Evolutionary conservation across 164 flowering plant species (phyloP).

Genomic region (Nymphaea colorata): DNA sequence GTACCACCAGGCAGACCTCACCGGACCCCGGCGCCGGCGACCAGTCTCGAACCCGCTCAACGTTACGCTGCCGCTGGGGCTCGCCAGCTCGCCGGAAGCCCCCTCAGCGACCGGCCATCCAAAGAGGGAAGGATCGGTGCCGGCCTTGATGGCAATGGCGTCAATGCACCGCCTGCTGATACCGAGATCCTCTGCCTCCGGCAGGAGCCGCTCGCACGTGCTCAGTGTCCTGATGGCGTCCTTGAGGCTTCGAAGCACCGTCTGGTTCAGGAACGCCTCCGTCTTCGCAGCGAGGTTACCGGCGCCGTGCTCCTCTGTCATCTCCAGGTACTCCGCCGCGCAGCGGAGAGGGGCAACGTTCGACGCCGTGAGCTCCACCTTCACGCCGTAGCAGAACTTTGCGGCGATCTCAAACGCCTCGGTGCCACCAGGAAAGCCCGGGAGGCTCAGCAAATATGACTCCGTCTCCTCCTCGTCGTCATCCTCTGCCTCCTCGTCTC

Average conservation of each 20-base stretch:
- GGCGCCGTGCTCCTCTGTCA: slow-evolving; percentile 69
- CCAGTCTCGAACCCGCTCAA: slow-evolving; percentile 39
- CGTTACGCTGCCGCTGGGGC: slow-evolving; percentile 9
- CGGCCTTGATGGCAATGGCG: slow-evolving; percentile 35
- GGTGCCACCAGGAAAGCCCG: slow-evolving; percentile 72
- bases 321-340: slow-evolving; percentile 62
- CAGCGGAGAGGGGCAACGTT: slow-evolving; percentile 70
- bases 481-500: slow-evolving; percentile 6
- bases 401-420: slow-evolving; percentile 67
- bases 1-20: slow-evolving; percentile 30
- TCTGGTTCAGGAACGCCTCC: slow-evolving; percentile 43
- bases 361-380: slow-evolving; percentile 43
- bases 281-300: slow-evolving; percentile 65
- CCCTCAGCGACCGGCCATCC: slow-evolving; percentile 73
- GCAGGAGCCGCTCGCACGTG: slow-evolving; percentile 46
- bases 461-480: slow-evolving; percentile 18
- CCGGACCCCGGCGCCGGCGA: slow-evolving; percentile 9
- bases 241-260: slow-evolving; percentile 35
- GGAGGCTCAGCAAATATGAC: slow-evolving; percentile 28
- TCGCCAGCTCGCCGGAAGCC: slow-evolving; percentile 10
- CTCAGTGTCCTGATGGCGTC: slow-evolving; percentile 41
- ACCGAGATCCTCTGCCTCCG: slow-evolving; percentile 40
- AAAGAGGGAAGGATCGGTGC: slow-evolving; percentile 46
- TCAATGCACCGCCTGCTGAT: slow-evolving; percentile 54
- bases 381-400: slow-evolving; percentile 88